Evolutionary conservation across 192 early-diverging fungal genomes (phyloP).

Genomic region (Coemansia sp.): DNA sequence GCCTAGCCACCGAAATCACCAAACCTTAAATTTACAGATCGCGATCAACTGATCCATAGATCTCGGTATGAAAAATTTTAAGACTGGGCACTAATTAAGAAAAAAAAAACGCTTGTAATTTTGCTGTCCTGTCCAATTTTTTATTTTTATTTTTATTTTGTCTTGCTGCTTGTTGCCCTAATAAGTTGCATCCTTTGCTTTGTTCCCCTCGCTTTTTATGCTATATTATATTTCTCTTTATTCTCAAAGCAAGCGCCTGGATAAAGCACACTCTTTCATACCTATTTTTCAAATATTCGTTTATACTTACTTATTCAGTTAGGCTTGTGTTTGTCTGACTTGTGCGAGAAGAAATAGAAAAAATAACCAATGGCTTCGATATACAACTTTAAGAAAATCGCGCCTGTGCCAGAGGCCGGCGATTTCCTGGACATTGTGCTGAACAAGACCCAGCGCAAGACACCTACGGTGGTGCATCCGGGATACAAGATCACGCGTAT

Average conservation of each 20-base stretch:
- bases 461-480: conserved; percentile 92
- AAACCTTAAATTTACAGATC: background rate
- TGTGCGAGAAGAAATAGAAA: background rate
- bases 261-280: too few species aligned
- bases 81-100: background rate
- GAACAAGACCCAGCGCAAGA: conserved; percentile 98
- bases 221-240: background rate
- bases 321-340: too few species aligned
- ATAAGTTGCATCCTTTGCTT: background rate
- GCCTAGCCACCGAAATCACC: background rate
- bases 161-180: background rate
- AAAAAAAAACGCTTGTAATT: conserved; percentile 12
- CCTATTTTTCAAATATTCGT: too few species aligned
- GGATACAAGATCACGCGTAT: conserved; percentile 98
- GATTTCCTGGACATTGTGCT: conserved; percentile 99
- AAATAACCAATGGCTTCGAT: conserved; percentile 56
- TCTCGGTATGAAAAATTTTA: background rate
- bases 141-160: conserved; percentile 3
- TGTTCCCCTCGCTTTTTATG: background rate
- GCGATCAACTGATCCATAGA: background rate
- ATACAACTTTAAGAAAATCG: conserved; percentile 99
- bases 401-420: conserved; percentile 83
- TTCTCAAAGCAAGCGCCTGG: background rate
- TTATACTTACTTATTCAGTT: too few species aligned
- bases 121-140: background rate